These are phyloP conservation scores for Pseudonitzschia delicatissima DNA, from an alignment of 108 stramenopile species.

Conservation along the genomic window DNA sequence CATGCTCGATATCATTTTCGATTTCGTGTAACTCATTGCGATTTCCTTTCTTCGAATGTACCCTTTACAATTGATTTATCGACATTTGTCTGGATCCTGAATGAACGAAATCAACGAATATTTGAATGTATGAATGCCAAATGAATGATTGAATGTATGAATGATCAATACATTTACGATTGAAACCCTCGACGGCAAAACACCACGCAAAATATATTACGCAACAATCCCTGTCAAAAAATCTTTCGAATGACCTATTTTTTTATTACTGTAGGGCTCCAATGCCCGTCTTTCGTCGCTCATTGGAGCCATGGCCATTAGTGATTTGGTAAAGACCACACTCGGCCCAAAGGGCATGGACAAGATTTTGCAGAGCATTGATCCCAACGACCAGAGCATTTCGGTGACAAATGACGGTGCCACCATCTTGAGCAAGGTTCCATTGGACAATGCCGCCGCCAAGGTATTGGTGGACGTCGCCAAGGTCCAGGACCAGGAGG, in stretches of 20 bases:
- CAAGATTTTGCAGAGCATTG: conserved; percentile 93
- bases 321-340: conserved; percentile 99
- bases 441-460: conserved; percentile 97
- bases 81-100: not conserved
- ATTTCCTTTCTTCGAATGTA: not conserved
- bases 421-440: conserved; percentile 90
- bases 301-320: conserved; percentile 99
- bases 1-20: too few species aligned
- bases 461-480: conserved; percentile 99
- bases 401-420: conserved; percentile 93
- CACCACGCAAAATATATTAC: too few species aligned
- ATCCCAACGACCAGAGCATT: conserved; percentile 76
- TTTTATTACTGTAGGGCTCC: conserved; percentile 85
- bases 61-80: not conserved
- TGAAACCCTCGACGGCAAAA: too few species aligned
- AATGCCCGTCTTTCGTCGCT: conserved; percentile 98
- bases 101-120: too few species aligned
- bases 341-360: conserved; percentile 99
- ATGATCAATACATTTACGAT: too few species aligned
- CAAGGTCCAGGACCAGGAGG: conserved; percentile 96
- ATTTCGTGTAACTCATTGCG: too few species aligned
- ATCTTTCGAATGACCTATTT: too few species aligned
- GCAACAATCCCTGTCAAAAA: not conserved
- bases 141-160: too few species aligned
- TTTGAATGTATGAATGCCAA: too few species aligned